Base-by-base conservation (phyloP, 305 asterid genomes). In the Solanum aculeatissimum region DNA sequence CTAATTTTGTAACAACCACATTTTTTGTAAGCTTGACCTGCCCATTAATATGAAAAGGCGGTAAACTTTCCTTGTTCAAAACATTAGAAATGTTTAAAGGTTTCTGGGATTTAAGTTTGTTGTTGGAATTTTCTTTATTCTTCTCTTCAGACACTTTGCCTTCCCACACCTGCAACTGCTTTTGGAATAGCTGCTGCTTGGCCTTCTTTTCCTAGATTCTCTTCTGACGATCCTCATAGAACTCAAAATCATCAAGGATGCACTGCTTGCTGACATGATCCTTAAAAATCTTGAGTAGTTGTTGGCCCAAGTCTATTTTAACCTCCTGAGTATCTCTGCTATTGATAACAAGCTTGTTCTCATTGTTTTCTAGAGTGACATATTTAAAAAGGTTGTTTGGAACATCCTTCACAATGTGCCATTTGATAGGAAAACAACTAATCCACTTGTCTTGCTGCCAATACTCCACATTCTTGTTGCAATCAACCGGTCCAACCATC, bases 401-500 rank as follows among this genome's bases (percentile, higher is more conserved):
- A 1, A 93, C 89, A 88, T 93, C 98, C 88, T 95, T 95, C 80
- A 93, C 93, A 78, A 92, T 88, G 86, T 95, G 95, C 97, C 98
- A 93, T 92, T 92, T 92, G 0, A 95, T 97, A 53, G 95, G 93
- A 86, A 93, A 95, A 86, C 95, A 93, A 42, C 98, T 97, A 68
- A 88, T 86, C 98, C 98, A 95, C 85, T 91, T 95, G 92, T 95
- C 97, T 89, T 90, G 97, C 93, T 93, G 95, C 98, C 97, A 95
- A 86, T 91, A 95, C 83, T 91, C 97, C 32, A 93, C 88, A 72
- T 83, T 93, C 90, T 90, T 95, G 85, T 91, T 72, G 84, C 92
- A 93, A 91, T 95, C 97, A 68, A 95, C 97, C 13, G 92, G 91
- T 3, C 97, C 98, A 27, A 62, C 83, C 97, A 95, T 95, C 90